phyloP scores from a whole-genome alignment of 768 basidiomycete species.

The Xerocomus brunneocitrinus region DNA sequence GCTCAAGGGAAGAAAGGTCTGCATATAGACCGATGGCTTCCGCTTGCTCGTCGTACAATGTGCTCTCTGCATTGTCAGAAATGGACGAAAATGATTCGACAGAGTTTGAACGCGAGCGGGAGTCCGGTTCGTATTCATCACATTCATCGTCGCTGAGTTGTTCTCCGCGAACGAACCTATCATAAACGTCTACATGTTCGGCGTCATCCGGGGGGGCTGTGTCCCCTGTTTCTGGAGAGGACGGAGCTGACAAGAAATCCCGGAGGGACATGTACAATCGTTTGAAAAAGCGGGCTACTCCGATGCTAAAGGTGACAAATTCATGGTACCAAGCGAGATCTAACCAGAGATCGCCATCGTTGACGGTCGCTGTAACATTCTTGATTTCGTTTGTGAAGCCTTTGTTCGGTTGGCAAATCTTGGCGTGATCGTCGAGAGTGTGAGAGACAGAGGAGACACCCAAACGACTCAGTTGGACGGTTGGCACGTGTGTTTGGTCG shows the following conservation, averaged over 20 bases:
- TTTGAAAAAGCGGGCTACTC: constrained; percentile 27
- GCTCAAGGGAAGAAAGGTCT: constrained; percentile 43
- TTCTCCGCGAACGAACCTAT: constrained; percentile 59
- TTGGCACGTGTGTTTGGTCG: constrained; percentile 25
- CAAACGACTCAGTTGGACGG: constrained; percentile 37
- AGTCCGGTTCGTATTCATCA: constrained; percentile 32
- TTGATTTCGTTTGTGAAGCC: constrained; percentile 53
- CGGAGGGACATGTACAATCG: constrained; percentile 14
- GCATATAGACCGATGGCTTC: constrained; percentile 50
- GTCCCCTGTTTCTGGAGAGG: constrained; percentile 4
- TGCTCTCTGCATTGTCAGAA: constrained; percentile 31
- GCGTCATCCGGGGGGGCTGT: constrained; percentile 5
- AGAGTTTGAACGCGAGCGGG: constrained; percentile 19
- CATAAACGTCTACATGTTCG: constrained; percentile 39
- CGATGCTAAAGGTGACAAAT: constrained; percentile 31
- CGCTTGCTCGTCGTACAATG: constrained; percentile 20
- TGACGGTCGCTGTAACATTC: constrained; percentile 33
- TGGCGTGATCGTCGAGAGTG: constrained; percentile 20
- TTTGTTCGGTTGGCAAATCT: constrained; percentile 19
- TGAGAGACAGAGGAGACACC: constrained; percentile 40
- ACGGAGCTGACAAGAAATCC: constrained; percentile 15
- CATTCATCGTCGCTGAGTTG: constrained; percentile 47
- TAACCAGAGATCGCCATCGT: constrained; percentile 36
- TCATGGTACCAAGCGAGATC: constrained; percentile 41
- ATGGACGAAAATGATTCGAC: constrained; percentile 21